Evolutionary conservation across 192 early-diverging fungal genomes (phyloP).

Genomic region (Coemansia sp.): DNA sequence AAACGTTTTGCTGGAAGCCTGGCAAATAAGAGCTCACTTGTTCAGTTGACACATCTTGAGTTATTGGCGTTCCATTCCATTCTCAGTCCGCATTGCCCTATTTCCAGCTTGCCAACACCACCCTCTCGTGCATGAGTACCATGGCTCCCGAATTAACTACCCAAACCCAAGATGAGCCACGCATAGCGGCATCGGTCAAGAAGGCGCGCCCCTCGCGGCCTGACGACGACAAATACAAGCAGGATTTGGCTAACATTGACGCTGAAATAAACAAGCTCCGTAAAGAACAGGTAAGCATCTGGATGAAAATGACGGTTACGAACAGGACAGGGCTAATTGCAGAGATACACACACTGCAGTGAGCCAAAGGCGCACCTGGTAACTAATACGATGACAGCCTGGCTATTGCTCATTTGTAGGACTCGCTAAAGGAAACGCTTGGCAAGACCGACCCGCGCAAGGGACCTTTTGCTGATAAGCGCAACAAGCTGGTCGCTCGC

Average conservation of each 20-base stretch:
- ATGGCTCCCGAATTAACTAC: conserved; percentile 40
- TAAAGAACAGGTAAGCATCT: conserved; percentile 54
- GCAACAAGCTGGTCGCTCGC: conserved; percentile 61
- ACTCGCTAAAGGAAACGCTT: conserved; percentile 58
- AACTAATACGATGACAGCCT: conserved; percentile 9
- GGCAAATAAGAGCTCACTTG: neutral
- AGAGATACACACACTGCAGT: neutral
- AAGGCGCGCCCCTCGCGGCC: conserved; percentile 50
- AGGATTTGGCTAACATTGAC: conserved; percentile 56
- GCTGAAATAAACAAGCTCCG: conserved; percentile 58
- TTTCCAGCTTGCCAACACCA: neutral
- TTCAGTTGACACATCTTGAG: neutral
- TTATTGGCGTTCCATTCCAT: neutral
- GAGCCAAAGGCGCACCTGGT: neutral
- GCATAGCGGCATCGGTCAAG: conserved; percentile 9
- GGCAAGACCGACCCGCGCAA: conserved; percentile 59
- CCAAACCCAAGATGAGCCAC: conserved; percentile 11
- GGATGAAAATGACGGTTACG: neutral
- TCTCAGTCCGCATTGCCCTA: neutral
- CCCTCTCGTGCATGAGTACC: conserved; percentile 4
- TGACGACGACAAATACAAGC: conserved; percentile 54
- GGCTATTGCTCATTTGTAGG: conserved; percentile 36
- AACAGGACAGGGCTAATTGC: neutral
- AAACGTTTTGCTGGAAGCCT: neutral
- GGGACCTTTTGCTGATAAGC: conserved; percentile 55